Percentiles rank a stretch among this genome's conserved stretches.
Conservation (phyloP, 1,284 basidiomycete species). For the Puccinia coronata region DNA sequence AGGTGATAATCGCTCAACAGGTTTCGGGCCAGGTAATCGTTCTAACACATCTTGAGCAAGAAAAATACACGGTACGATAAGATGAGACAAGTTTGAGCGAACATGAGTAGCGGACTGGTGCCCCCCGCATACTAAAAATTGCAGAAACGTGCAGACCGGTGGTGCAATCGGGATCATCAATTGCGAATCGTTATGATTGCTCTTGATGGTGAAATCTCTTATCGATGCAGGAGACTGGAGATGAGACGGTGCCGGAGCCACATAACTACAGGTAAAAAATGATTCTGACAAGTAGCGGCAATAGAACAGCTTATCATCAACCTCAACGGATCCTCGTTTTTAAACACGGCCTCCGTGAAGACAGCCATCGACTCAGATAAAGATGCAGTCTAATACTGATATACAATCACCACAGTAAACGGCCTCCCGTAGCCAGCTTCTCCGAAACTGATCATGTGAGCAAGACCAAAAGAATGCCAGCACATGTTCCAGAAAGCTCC, state of each 20-base stretch:
- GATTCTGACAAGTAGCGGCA: background rate
- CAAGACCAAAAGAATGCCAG: background rate
- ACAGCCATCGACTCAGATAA: too few relatives aligned
- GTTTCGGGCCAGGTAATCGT: background rate
- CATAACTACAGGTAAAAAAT: background rate
- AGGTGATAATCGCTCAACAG: background rate
- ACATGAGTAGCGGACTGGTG: background rate
- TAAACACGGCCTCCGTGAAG: too few relatives aligned
- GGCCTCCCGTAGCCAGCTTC: background rate
- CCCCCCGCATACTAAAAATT: background rate
- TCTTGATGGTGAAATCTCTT: background rate
- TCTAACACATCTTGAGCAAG: background rate
- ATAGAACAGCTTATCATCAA: conserved; percentile 17
- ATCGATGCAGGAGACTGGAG: conserved; percentile 19
- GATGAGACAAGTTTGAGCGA: conserved; percentile 16
- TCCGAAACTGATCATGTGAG: background rate
- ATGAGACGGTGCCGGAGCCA: background rate
- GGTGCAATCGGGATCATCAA: conserved; percentile 25
- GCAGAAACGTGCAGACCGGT: conserved; percentile 5
- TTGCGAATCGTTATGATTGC: background rate
- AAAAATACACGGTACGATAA: background rate
- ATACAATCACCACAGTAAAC: background rate
- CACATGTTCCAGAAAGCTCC: conserved; percentile 2
- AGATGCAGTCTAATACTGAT: background rate
- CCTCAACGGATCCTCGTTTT: background rate